Evolutionary conservation across 345 rosid species (phyloP), one percentile per base, ranked within the genome.

Genomic region (Raphanus raphanistrum): DNA sequence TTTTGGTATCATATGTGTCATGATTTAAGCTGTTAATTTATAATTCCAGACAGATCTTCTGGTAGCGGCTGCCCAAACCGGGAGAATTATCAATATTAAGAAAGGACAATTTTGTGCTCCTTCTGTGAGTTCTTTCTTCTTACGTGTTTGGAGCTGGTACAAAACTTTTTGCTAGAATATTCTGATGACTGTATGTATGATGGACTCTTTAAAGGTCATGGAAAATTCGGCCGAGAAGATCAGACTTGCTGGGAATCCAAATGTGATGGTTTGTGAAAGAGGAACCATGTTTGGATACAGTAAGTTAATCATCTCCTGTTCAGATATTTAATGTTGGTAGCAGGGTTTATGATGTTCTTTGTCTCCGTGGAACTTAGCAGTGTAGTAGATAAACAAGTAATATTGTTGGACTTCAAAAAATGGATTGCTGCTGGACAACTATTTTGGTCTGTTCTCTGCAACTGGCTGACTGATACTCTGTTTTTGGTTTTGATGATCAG

Each of bases 271-370:
- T 69, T 92, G 98, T 32, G 97, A 94, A 79, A 87, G 98, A 76
- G 98, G 98, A 84, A 92, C 98, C 66, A 94, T 94, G 98, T 94
- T 94, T 84, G 98, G 98, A 64, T 94, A 92, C 77, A 88, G 98
- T 94, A 90, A 92, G 98, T 87, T 48, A 35, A n/a, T 73, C 59
- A 72, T 59, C 58, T 72, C 55, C 27, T 71, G 31, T 15, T 31
- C n/a, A n/a, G n/a, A n/a, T n/a, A n/a, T n/a, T n/a, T n/a, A n/a
- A n/a, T n/a, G n/a, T n/a, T n/a, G n/a, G n/a, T n/a, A n/a, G n/a
- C n/a, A n/a, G n/a, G n/a, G n/a, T n/a, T n/a, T n/a, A n/a, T n/a
- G n/a, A n/a, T n/a, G n/a, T n/a, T n/a, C n/a, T n/a, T n/a, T n/a
- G n/a, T n/a, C n/a, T n/a, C n/a, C n/a, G n/a, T n/a, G n/a, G n/a